Conservation (phyloP, 2,329 filamentous ascomycete species). For the Coleophoma crateriformis region DNA sequence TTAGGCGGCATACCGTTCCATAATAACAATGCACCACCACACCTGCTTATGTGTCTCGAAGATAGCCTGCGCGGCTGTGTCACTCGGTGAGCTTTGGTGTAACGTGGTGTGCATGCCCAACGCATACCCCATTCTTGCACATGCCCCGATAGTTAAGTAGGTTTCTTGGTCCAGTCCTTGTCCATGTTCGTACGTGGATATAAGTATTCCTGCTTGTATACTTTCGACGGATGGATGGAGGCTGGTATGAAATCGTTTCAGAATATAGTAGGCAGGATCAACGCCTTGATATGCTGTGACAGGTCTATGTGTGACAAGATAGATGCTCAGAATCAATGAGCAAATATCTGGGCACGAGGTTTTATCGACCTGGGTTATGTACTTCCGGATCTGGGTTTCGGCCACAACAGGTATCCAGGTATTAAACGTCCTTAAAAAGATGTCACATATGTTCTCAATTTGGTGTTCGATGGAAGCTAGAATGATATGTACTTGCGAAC, state of each 20-base stretch:
- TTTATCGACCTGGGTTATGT: neutral
- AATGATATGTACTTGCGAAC: neutral
- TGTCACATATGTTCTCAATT: neutral
- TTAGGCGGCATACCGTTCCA: neutral
- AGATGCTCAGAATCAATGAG: slow-evolving; percentile 5
- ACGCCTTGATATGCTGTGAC: neutral
- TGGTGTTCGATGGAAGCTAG: neutral
- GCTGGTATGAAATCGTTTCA: too few relatives aligned
- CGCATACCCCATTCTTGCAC: slow-evolving; percentile 11
- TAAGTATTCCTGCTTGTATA: slow-evolving; percentile 8
- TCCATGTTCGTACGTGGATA: slow-evolving; percentile 10
- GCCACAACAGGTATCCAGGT: neutral
- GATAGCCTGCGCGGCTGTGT: neutral
- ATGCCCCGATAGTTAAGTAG: slow-evolving; percentile 10
- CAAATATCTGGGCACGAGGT: slow-evolving; percentile 6
- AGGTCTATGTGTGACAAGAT: slow-evolving; percentile 3
- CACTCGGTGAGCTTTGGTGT: neutral
- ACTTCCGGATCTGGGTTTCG: neutral
- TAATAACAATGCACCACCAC: neutral
- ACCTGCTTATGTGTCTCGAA: neutral
- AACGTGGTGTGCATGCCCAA: slow-evolving; percentile 6
- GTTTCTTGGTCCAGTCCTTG: slow-evolving; percentile 10
- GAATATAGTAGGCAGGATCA: too few relatives aligned
- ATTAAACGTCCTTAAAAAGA: neutral
- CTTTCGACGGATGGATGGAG: neutral